Evolutionary conservation across 139 green algal genomes (phyloP).

Genomic region (Choricystis sp.): DNA sequence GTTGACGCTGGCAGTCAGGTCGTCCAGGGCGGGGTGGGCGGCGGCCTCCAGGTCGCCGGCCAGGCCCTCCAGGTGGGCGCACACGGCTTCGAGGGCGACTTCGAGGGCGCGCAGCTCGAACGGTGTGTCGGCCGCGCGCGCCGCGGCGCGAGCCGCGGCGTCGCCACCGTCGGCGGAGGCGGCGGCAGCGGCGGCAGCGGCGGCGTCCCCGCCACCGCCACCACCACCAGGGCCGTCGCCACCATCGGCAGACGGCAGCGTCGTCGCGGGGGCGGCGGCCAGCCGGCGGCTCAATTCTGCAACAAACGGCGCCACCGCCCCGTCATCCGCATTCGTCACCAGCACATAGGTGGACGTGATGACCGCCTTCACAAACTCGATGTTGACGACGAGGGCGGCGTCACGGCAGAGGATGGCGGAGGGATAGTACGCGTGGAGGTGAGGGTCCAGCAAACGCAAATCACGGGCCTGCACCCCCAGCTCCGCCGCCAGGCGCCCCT

Average conservation of each 20-base stretch:
- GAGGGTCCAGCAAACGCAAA: conserved; percentile 19
- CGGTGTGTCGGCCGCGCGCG: conserved; percentile 3
- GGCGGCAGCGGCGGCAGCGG: neutral
- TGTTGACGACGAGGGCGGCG: conserved; percentile 22
- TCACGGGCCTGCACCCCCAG: conserved; percentile 17
- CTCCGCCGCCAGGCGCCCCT: conserved; percentile 44
- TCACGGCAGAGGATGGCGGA: conserved; percentile 24
- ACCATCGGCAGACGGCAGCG: too few relatives aligned
- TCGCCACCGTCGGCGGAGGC: neutral
- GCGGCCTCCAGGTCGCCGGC: conserved; percentile 63
- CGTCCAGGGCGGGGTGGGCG: conserved; percentile 70
- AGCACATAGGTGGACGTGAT: conserved; percentile 11
- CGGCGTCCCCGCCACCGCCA: neutral
- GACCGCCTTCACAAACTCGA: conserved; percentile 25
- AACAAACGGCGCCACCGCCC: conserved; percentile 15
- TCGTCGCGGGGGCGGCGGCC: neutral
- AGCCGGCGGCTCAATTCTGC: conserved; percentile 21
- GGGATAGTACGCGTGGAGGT: conserved; percentile 17
- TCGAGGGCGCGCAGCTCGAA: conserved; percentile 48
- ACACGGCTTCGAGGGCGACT: conserved; percentile 31
- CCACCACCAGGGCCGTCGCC: neutral
- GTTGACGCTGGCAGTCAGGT: conserved; percentile 64
- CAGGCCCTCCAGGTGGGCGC: conserved; percentile 43
- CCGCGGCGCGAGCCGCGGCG: too few relatives aligned
- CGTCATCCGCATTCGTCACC: conserved; percentile 16